phyloP scores from a whole-genome alignment of 2,329 filamentous ascomycete genomes.

The Cercospora zeina region DNA sequence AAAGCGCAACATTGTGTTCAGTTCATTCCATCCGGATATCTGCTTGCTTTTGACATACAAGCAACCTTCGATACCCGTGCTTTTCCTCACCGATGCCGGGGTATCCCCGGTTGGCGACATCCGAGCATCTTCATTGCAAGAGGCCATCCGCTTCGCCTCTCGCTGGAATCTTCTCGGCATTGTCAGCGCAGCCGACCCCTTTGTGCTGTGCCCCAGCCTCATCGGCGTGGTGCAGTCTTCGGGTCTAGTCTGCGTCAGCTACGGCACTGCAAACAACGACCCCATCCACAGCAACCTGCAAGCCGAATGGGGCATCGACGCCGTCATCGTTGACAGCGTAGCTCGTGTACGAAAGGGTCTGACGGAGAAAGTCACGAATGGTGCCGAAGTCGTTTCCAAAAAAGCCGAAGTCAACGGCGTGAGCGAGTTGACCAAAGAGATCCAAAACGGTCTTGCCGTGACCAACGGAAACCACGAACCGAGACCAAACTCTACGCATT shows the following conservation, averaged over 20 bases:
- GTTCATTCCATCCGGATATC: conserved; percentile 95
- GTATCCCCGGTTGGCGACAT: conserved; percentile 81
- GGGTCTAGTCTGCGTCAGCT: conserved; percentile 90
- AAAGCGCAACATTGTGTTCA: conserved; percentile 91
- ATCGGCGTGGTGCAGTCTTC: conserved; percentile 93
- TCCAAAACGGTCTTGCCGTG: conserved; percentile 8
- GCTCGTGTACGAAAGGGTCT: conserved; percentile 89
- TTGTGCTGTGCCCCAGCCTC: conserved; percentile 84
- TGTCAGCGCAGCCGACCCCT: conserved; percentile 81
- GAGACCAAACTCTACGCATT: conserved; percentile 6
- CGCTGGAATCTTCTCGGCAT: conserved; percentile 94
- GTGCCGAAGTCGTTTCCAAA: conserved; percentile 12
- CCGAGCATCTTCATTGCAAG: conserved; percentile 85
- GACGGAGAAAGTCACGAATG: conserved; percentile 49
- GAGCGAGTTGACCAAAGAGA: conserved; percentile 14
- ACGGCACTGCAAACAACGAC: conserved; percentile 89
- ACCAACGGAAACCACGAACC: conserved; percentile 2
- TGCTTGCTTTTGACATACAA: conserved; percentile 94
- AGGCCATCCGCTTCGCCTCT: conserved; percentile 90
- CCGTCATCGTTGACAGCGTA: conserved; percentile 95
- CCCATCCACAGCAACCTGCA: conserved; percentile 82
- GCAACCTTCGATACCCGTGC: conserved; percentile 91
- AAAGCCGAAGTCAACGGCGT: conserved; percentile 3
- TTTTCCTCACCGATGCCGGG: conserved; percentile 91
- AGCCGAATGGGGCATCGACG: conserved; percentile 93